phyloP scores from a whole-genome alignment of 2,329 filamentous ascomycete genomes.

The Parafenestella ontariensis region DNA sequence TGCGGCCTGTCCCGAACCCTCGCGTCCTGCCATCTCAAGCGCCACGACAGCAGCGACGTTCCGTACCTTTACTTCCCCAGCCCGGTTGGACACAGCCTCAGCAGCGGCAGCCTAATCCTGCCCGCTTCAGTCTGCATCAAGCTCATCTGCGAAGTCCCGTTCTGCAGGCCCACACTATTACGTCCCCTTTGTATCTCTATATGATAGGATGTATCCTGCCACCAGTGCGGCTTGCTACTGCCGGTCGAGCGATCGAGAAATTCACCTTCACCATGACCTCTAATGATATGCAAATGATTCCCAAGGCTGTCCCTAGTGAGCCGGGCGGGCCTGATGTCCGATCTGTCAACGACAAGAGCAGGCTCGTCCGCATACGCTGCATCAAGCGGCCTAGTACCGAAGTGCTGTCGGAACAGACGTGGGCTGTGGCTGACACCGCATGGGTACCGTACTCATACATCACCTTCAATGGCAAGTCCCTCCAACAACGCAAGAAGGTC shows the following conservation, averaged over 20 bases:
- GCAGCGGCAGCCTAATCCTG: conserved; percentile 54
- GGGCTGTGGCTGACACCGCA: conserved; percentile 67
- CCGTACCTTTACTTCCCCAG: conserved; percentile 45
- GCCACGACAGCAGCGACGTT: not conserved
- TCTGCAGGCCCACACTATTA: conserved; percentile 40
- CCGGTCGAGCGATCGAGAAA: conserved; percentile 49
- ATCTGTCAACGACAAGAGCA: conserved; percentile 59
- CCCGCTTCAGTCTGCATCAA: conserved; percentile 63
- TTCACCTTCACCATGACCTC: conserved; percentile 58
- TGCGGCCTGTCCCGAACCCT: not conserved
- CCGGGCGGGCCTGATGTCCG: conserved; percentile 39
- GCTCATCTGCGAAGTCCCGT: conserved; percentile 63
- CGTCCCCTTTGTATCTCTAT: conserved; percentile 61
- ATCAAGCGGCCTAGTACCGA: conserved; percentile 54
- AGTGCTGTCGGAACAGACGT: conserved; percentile 57
- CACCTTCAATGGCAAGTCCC: conserved; percentile 65
- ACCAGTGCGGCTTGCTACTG: conserved; percentile 52
- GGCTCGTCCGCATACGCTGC: conserved; percentile 74
- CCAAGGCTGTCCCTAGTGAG: conserved; percentile 35
- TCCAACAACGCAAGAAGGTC: conserved; percentile 69
- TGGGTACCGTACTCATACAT: conserved; percentile 77
- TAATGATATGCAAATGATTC: conserved; percentile 48
- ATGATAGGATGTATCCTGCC: conserved; percentile 59
- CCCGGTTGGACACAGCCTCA: conserved; percentile 41
- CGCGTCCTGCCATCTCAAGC: not conserved